A percentile compares a stretch with the other conserved stretches of the same genome.
Conservation (phyloP, 106 monocot species). For the Dioscorea dumetorum region DNA sequence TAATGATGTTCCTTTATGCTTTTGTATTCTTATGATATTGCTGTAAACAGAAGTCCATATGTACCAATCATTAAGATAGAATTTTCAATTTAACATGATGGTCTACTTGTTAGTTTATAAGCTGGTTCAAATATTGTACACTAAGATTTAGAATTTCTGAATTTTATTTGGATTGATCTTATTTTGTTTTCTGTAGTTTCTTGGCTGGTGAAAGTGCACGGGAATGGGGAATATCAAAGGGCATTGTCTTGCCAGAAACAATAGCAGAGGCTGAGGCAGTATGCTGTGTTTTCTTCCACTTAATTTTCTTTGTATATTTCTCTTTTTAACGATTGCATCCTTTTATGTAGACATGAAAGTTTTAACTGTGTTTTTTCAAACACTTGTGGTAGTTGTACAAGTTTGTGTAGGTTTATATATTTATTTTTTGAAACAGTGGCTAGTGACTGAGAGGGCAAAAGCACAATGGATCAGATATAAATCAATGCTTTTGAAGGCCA, state of each 20-base stretch:
- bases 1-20: no score
- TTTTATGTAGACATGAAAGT: neutral
- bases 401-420: neutral
- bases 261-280: conserved; percentile 52
- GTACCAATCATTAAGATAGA: no score
- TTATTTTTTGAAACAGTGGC: conserved; percentile 41
- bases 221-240: conserved; percentile 76
- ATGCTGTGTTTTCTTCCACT: conserved; percentile 5
- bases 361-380: neutral
- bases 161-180: neutral
- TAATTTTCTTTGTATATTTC: neutral
- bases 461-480: conserved; percentile 76
- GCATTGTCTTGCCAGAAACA: conserved; percentile 36
- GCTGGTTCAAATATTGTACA: no score
- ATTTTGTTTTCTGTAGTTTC: conserved; percentile 33
- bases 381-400: neutral
- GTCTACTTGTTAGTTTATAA: no score
- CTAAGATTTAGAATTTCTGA: neutral
- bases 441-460: conserved; percentile 76
- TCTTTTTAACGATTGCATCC: neutral
- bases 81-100: no score
- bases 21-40: no score
- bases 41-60: no score
- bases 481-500: conserved; percentile 73
- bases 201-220: conserved; percentile 93